A percentile compares a stretch with the other conserved stretches of the same genome.
Evolutionary conservation across 331 rosid genomes (phyloP).

Genomic region (Prunus yedoensis): DNA sequence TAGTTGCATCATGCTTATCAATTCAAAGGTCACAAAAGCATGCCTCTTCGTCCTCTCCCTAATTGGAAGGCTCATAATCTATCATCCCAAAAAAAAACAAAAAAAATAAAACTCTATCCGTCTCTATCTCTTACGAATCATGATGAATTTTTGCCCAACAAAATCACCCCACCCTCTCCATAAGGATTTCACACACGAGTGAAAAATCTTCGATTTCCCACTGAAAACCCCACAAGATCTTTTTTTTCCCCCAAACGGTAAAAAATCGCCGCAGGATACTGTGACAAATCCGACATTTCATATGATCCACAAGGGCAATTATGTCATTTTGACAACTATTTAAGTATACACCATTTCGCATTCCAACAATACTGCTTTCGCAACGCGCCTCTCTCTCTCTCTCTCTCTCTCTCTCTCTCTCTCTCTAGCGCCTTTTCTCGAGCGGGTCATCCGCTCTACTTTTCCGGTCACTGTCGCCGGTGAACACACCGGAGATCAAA

Average conservation of each 20-base stretch:
- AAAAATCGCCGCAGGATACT: conserved; percentile 32
- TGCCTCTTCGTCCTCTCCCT: neutral
- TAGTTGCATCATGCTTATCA: no score
- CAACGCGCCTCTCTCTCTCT: conserved; percentile 28
- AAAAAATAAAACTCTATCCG: neutral
- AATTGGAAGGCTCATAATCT: neutral
- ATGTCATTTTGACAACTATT: conserved; percentile 22
- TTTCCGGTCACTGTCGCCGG: conserved; percentile 46
- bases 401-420: conserved; percentile 31
- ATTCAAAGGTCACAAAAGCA: neutral
- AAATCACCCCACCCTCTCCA: neutral
- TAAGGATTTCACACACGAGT: neutral
- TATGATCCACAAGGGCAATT: conserved; percentile 16
- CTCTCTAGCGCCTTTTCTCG: conserved; percentile 26
- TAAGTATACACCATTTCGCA: conserved; percentile 46
- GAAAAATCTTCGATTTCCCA: neutral
- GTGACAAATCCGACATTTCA: conserved; percentile 24
- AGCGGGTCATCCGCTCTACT: conserved; percentile 23
- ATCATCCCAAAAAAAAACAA: neutral
- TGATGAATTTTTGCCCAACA: no score
- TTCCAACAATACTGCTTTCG: conserved; percentile 39
- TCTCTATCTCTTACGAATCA: no score
- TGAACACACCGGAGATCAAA: conserved; percentile 14
- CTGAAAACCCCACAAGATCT: neutral
- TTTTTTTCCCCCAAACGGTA: neutral